Conservation (phyloP, 2,329 filamentous ascomycete species). For the Penicillium crustosum region DNA sequence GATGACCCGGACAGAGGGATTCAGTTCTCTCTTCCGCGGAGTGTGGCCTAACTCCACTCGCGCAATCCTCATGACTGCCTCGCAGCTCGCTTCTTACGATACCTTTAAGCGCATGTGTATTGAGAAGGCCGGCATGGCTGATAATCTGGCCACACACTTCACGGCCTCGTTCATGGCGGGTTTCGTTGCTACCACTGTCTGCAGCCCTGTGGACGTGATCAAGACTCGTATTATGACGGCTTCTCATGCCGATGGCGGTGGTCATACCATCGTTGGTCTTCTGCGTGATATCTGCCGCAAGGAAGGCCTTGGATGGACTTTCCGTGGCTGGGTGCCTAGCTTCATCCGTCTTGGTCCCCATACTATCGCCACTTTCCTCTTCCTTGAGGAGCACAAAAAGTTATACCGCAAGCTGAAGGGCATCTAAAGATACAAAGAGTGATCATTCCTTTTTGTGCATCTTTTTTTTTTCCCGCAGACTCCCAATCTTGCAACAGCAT, state of each 20-base stretch:
- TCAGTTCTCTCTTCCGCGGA: conserved; percentile 73
- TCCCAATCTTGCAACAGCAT: conserved; percentile 5
- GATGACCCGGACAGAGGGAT: conserved; percentile 84
- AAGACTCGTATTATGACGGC: conserved; percentile 67
- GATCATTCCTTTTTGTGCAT: conserved; percentile 3
- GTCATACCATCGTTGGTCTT: conserved; percentile 47
- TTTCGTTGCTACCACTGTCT: conserved; percentile 67
- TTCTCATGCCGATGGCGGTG: conserved; percentile 42
- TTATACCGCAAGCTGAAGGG: conserved; percentile 52
- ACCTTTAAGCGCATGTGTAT: conserved; percentile 61
- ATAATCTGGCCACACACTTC: conserved; percentile 63
- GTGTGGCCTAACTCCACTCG: conserved; percentile 64
- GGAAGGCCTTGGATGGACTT: conserved; percentile 64
- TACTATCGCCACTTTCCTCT: conserved; percentile 65
- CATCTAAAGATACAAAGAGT: conserved; percentile 38
- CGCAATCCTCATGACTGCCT: conserved; percentile 66
- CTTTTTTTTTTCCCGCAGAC: neutral
- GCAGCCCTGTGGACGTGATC: conserved; percentile 65
- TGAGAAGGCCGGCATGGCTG: conserved; percentile 51
- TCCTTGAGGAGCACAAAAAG: conserved; percentile 68
- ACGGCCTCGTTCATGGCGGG: conserved; percentile 61
- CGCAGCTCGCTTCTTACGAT: conserved; percentile 64
- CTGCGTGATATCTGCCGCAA: conserved; percentile 55
- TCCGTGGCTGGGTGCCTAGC: conserved; percentile 66
- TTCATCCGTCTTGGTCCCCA: conserved; percentile 66